Evolutionary conservation across 225 moss, liverwort and hornwort species (phyloP), one percentile per base, ranked within the genome.

Genomic region (Physcomitrellopsis africana): DNA sequence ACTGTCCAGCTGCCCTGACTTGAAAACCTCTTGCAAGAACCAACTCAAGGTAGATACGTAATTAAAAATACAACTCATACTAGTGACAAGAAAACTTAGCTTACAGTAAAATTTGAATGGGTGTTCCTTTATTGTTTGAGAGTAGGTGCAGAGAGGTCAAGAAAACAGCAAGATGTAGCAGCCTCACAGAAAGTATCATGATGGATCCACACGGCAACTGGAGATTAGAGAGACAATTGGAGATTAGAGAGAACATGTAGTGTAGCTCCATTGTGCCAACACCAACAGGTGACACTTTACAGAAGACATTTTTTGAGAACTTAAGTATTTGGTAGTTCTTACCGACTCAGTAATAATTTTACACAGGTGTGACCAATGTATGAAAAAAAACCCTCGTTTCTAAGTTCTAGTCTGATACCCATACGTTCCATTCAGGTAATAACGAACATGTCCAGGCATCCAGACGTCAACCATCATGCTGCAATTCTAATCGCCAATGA

Each of bases 171-270:
- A 18, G 1, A 11, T 70, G 52, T 65, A 84, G 76, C 26, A 77
- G 17, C 64, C 48, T 84, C 10, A 77, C 14, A 54, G 24, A 84
- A 42, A 72, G 41, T 51, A 84, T 80, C 0, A 69, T 76, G 10
- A 76, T 80, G 69, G 77, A 80, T 55, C 53, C 60, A 53, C 65
- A 75, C n/a, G 80, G 83, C 58, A 80, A 77, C 72, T 84, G 77
- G 76, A 77, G 65, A 69, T 44, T 84, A 69, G 64, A 80, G 64
- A 80, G 80, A 56, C 72, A 77, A 60, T 41, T 77, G 60, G 83
- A 80, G 37, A 68, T 76, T 53, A 80, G 19, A 10, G 37, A 69
- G 63, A 63, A 60, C 18, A 0, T 65, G 41, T 66, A 73, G 45
- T 70, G 5, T 32, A 68, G 8, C 32, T 48, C 0, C 22, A 58